A percentile compares a stretch with the other conserved stretches of the same genome.
Evolutionary conservation across 345 rosid species (phyloP).

Genomic region (Cochlearia excelsa): DNA sequence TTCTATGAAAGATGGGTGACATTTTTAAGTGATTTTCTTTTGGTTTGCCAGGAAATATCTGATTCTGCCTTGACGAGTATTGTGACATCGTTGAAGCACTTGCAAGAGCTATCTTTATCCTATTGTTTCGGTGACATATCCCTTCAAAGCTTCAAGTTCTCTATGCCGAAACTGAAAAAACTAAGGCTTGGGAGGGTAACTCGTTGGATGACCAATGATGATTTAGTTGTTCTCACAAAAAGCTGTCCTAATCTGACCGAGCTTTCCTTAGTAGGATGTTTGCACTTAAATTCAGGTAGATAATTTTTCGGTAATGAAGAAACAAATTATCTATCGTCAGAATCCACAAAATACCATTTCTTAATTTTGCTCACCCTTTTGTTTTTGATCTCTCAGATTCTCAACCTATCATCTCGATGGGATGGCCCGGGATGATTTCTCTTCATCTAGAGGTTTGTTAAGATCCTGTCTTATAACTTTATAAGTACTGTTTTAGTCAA

Average conservation of each 20-base stretch:
- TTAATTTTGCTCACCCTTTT: slow-evolving; percentile 6
- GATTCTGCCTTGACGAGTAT: slow-evolving; percentile 48
- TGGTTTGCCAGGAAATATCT: slow-evolving; percentile 53
- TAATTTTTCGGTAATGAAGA: background rate
- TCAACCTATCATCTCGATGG: slow-evolving; percentile 54
- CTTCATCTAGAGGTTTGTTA: slow-evolving; percentile 67
- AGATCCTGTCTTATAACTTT: background rate
- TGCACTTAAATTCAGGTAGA: slow-evolving; percentile 56
- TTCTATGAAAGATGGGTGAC: background rate
- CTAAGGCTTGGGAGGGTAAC: slow-evolving; percentile 70
- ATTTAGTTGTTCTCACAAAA: slow-evolving; percentile 56
- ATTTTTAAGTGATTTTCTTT: background rate
- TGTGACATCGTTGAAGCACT: slow-evolving; percentile 42
- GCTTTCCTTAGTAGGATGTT: slow-evolving; percentile 61
- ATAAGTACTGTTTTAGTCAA: background rate
- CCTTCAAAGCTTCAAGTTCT: slow-evolving; percentile 45
- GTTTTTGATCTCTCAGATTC: slow-evolving; percentile 43
- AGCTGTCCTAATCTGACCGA: slow-evolving; percentile 54
- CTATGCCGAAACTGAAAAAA: slow-evolving; percentile 48
- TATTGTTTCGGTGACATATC: slow-evolving; percentile 81
- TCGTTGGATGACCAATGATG: slow-evolving; percentile 67
- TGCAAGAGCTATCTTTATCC: slow-evolving; percentile 54
- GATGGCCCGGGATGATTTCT: slow-evolving; percentile 75
- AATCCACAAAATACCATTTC: background rate
- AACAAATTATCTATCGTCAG: background rate